Conservation (phyloP, 257 asterid genomes). For the Thymus mandschuricus region DNA sequence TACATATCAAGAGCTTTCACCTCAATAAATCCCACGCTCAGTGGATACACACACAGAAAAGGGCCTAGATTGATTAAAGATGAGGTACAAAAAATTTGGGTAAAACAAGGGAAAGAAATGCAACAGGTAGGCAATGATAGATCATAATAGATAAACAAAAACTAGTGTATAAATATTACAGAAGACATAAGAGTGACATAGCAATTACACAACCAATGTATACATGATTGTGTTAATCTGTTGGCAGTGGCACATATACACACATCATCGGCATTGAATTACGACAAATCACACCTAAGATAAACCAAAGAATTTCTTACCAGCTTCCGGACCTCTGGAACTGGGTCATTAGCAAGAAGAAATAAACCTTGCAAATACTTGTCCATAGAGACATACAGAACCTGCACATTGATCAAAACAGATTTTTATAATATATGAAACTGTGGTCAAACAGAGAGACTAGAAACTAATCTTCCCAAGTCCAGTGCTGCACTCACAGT, state of each 20-base stretch:
- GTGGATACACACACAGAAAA: background rate
- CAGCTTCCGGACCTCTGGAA: conserved; percentile 91
- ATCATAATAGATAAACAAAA: conserved; percentile 24
- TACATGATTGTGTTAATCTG: background rate
- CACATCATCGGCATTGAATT: background rate
- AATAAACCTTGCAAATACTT: conserved; percentile 92
- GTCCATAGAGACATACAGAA: conserved; percentile 71
- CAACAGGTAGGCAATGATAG: conserved; percentile 17
- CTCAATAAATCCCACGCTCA: background rate
- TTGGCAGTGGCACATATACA: background rate
- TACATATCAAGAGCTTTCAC: conserved; percentile 12
- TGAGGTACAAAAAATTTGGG: background rate
- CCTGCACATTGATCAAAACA: conserved; percentile 47
- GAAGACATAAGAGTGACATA: conserved; percentile 15
- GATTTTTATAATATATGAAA: conserved; percentile 2
- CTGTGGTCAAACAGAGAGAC: conserved; percentile 14
- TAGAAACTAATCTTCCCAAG: conserved; percentile 20
- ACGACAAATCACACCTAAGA: background rate
- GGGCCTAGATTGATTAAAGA: background rate
- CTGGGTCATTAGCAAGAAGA: conserved; percentile 81
- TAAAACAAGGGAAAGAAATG: conserved; percentile 1
- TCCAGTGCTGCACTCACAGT: conserved; percentile 50
- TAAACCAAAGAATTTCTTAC: conserved; percentile 46
- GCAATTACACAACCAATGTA: background rate
- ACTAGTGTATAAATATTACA: background rate